Base-by-base conservation (phyloP, 2,329 filamentous ascomycete species). In the Trichoderma sp. region DNA sequence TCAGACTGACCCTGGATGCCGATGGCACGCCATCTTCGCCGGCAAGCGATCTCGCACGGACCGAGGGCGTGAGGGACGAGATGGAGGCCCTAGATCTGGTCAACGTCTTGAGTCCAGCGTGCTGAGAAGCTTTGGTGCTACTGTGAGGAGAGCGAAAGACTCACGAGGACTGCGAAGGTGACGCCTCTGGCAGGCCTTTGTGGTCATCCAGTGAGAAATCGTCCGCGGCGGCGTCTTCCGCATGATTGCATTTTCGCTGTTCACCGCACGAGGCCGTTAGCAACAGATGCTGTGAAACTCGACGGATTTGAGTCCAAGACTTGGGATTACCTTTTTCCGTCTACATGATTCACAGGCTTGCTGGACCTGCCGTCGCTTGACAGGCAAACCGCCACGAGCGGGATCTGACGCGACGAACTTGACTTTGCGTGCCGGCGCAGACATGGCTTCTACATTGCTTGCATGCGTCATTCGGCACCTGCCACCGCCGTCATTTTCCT, bases 331-430 rank as follows among this genome's bases (percentile, higher is more conserved):
- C 81, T 88, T 88, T 70, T 84, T 84, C 59, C 82, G 83, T 5
- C 87, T 83, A 72, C 87, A 89, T 2, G 79, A 77, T 0, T 81
- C 79, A 71, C 87, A 89, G 5, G 87, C 87, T 34, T 88, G 86
- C 68, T 83, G 82, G 26, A 87, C 85, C 74, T 89, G 87, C 71
- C 86, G 86, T 61, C 87, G 80, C 78, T 89, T 89, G 66, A 86
- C 79, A 5, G 86, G 86, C 69, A 88, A 77, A 21, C 86, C 86
- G 58, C 79, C 79, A 18, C 79, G 76, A 28, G 80, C 80, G 6
- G 80, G 80, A 75, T 88, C 85, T 14, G 85, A 84, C 65, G 82
- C 85, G 68, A 89, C 83, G 75, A 89, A 89, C 73, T 84, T 87
- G 76, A 88, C 85, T 67, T 77, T 73, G 54, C 70, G 70, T 37